Evolutionary conservation across 1,139 yeast genomes (phyloP).

Genomic region (Protomyces lactucae-debilis): DNA sequence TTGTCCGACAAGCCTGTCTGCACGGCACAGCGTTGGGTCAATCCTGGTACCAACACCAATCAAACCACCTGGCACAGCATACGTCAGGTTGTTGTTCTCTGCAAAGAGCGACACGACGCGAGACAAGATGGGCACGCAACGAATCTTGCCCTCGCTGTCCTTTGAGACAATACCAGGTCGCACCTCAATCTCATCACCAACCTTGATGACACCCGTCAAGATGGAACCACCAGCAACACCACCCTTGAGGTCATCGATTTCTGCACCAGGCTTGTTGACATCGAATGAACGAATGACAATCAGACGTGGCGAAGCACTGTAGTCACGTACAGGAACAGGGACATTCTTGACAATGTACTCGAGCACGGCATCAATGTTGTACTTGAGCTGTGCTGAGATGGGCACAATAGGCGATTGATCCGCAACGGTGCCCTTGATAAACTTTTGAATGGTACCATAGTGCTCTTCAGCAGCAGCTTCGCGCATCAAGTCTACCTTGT

Average conservation of each 20-base stretch:
- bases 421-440: conserved; percentile 84
- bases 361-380: conserved; percentile 97
- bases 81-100: conserved; percentile 93
- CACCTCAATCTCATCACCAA: conserved; percentile 97
- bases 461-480: conserved; percentile 96
- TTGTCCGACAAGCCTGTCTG: conserved; percentile 98
- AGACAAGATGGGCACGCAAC: conserved; percentile 93
- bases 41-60: conserved; percentile 99
- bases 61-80: conserved; percentile 99
- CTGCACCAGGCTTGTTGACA: conserved; percentile 98
- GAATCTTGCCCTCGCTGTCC: conserved; percentile 75
- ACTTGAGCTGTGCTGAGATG: conserved; percentile 96
- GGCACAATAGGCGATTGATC: conserved; percentile 99
- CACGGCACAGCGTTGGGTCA: conserved; percentile 98
- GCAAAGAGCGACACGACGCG: conserved; percentile 92
- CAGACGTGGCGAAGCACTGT: conserved; percentile 85
- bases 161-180: conserved; percentile 98
- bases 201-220: conserved; percentile 89
- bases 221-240: conserved; percentile 99
- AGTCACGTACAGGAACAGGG: conserved; percentile 95
- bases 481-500: conserved; percentile 97
- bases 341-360: conserved; percentile 92
- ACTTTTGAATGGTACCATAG: conserved; percentile 82
- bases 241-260: conserved; percentile 93
- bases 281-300: conserved; percentile 98